phyloP scores from a whole-genome alignment of 768 basidiomycete genomes.

The Plicaturopsis crispa region DNA sequence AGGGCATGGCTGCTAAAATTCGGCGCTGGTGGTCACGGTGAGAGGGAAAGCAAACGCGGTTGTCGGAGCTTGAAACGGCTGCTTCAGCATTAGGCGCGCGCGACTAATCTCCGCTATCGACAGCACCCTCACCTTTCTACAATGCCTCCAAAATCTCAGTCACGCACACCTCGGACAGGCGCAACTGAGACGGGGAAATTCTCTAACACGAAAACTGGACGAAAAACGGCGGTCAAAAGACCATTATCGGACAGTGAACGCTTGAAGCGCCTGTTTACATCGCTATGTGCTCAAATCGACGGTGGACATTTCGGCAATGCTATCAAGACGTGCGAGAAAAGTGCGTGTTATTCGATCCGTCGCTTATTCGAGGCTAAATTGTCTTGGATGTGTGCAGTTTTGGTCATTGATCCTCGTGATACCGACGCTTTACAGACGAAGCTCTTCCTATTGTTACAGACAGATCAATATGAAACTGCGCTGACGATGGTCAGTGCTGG shows the following conservation, averaged over 20 bases:
- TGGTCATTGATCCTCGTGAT: slow-evolving; percentile 59
- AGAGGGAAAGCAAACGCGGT: no score
- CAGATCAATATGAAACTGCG: slow-evolving; percentile 71
- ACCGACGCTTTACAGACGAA: slow-evolving; percentile 75
- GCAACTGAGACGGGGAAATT: no score
- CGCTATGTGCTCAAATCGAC: slow-evolving; percentile 82
- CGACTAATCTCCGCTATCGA: no score
- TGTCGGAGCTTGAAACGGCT: no score
- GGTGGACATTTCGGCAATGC: slow-evolving; percentile 84
- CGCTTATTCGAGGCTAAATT: no score
- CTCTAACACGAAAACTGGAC: neutral
- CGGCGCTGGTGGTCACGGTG: no score
- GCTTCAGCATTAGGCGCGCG: no score
- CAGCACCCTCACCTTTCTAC: no score
- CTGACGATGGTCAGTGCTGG: slow-evolving; percentile 45
- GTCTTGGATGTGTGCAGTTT: slow-evolving; percentile 59
- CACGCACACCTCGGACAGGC: no score
- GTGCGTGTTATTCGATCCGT: slow-evolving; percentile 34
- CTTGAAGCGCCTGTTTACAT: slow-evolving; percentile 61
- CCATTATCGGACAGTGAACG: slow-evolving; percentile 15
- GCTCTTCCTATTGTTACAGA: slow-evolving; percentile 82
- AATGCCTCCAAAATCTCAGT: no score
- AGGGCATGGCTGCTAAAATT: slow-evolving; percentile 34
- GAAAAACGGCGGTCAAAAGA: slow-evolving; percentile 9
- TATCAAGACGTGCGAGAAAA: slow-evolving; percentile 88